Base-by-base conservation (phyloP, 257 asterid species). In the Solanum raphanifolium region DNA sequence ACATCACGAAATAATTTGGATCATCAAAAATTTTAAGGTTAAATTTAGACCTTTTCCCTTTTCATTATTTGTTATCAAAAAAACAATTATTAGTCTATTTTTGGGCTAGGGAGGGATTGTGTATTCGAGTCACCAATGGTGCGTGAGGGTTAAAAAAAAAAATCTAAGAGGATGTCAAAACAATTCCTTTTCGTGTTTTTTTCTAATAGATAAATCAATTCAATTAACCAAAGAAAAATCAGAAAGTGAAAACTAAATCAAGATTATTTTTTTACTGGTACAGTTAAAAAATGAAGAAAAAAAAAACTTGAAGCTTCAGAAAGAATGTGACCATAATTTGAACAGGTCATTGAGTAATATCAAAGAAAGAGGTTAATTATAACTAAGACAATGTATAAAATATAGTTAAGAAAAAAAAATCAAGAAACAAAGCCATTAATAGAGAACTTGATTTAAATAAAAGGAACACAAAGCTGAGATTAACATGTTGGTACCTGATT, bases 251-350 rank as follows among this genome's bases (percentile, higher is more conserved):
- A 58, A 20, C 2, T 58, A 58, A 68, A 25, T 72, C 85, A 83
- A 20, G 41, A 55, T 39, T 73, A 23, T 84, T 48, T 69, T 75
- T 85, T 7, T 13, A 78, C 62, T 41, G 36, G 11, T 43, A 46
- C 87, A 41, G 78, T 68, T 68, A 88, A 66, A 73, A 52, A 79
- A 41, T 21, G 82, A 4, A 86, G 31, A 5, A 58, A 20, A 55
- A 20, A 83, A 89, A 73, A 90, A 87, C 93, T 91, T 92, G 88
- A 89, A 90, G 88, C 81, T 86, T 89, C 89, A 90, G 92, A 92
- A 91, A 91, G 85, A 90, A 89, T 91, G 91, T 88, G 93, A 72
- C 36, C 41, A 36, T 29, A 69, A 69, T 89, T 87, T 86, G 88
- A 87, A 86, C 38, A 48, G 86, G 73, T 35, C 85, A 52, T 91